Percentiles rank a stretch among this genome's conserved stretches.
These are phyloP conservation scores for Colletotrichum salicis DNA, from an alignment of 2,329 filamentous ascomycete species.

Conservation along the genomic window DNA sequence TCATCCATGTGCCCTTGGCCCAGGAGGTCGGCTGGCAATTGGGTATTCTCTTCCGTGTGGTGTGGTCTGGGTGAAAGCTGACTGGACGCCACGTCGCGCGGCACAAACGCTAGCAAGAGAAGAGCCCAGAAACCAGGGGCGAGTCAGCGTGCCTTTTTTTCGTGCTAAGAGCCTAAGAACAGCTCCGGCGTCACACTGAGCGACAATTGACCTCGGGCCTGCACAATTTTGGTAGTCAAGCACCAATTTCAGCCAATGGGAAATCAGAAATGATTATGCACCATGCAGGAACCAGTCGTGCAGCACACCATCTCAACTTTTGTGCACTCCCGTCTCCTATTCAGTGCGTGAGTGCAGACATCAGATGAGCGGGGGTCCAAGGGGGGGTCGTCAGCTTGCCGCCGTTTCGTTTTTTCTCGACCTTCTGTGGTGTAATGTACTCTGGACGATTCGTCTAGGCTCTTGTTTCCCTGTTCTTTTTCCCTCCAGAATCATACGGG, in stretches of 20 bases:
- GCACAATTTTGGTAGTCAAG: constrained; percentile 14
- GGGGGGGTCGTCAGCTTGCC: constrained; percentile 8
- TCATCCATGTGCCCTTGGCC: no score
- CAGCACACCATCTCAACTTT: constrained; percentile 24
- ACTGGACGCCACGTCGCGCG: constrained; percentile 31
- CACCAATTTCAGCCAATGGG: constrained; percentile 15
- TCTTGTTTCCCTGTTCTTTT: constrained; percentile 18
- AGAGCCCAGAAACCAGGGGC: constrained; percentile 19
- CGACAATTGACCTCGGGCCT: constrained; percentile 14
- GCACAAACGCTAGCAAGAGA: constrained; percentile 21
- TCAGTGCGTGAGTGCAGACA: constrained; percentile 10
- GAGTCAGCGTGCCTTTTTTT: constrained; percentile 5
- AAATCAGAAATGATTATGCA: not conserved
- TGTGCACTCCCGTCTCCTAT: constrained; percentile 28
- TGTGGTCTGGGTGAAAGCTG: constrained; percentile 10
- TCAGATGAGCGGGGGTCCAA: constrained; percentile 13
- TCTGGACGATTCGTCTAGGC: not conserved
- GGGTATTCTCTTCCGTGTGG: not conserved
- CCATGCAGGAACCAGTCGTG: constrained; percentile 27
- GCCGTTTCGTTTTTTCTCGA: constrained; percentile 25
- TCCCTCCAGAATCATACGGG: not conserved
- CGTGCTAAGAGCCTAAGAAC: constrained; percentile 23
- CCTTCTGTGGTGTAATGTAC: not conserved
- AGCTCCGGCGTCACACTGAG: constrained; percentile 25
- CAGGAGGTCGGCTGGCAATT: not conserved